Conservation (phyloP, 306 rosid genomes). For the Casuarina equisetifolia region DNA sequence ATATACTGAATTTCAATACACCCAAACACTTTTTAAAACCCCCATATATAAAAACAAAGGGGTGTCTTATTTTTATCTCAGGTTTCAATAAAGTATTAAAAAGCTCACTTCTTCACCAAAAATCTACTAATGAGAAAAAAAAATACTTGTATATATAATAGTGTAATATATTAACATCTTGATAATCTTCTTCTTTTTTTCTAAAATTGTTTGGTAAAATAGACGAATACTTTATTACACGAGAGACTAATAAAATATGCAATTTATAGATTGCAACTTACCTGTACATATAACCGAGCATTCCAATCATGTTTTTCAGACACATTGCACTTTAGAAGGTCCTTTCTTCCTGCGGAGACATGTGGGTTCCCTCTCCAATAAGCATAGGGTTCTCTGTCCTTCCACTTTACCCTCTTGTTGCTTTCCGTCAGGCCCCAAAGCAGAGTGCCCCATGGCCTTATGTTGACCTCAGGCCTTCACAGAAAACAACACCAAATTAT, state of each 20-base stretch:
- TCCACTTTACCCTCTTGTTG: slow-evolving; percentile 39
- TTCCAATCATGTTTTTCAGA: slow-evolving; percentile 37
- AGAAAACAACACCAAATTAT: neutral
- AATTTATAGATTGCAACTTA: slow-evolving; percentile 3
- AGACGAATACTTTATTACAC: too few relatives aligned
- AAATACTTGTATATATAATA: too few relatives aligned
- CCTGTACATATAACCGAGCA: slow-evolving; percentile 38
- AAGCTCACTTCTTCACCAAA: too few relatives aligned
- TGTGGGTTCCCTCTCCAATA: slow-evolving; percentile 55
- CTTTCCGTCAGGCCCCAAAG: slow-evolving; percentile 31
- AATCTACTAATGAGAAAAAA: neutral
- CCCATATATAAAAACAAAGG: too few relatives aligned
- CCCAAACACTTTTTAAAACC: too few relatives aligned
- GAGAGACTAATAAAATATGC: too few relatives aligned
- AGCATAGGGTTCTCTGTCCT: slow-evolving; percentile 48
- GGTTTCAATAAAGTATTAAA: too few relatives aligned
- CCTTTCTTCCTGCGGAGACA: slow-evolving; percentile 11
- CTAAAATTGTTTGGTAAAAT: too few relatives aligned
- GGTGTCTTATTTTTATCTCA: too few relatives aligned
- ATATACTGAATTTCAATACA: too few relatives aligned
- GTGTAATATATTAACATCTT: too few relatives aligned
- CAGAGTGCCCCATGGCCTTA: slow-evolving; percentile 45
- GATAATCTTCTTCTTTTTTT: too few relatives aligned
- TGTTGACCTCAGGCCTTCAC: slow-evolving; percentile 42
- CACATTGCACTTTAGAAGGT: slow-evolving; percentile 38